Conservation (phyloP, 2,329 filamentous ascomycete genomes). For the Aspergillus fumigatus region DNA sequence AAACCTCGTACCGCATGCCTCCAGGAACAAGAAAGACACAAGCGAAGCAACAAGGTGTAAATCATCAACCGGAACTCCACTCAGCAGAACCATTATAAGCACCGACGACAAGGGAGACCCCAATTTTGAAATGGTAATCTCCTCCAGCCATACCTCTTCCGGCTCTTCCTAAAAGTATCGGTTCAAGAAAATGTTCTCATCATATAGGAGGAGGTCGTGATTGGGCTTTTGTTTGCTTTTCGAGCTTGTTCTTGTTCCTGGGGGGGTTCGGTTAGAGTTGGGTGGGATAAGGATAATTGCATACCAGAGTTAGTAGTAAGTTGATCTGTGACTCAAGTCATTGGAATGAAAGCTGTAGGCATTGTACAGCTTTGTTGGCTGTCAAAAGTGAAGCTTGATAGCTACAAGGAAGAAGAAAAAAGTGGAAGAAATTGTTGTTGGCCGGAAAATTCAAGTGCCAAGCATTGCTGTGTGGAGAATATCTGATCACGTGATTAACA, state of each 20-base stretch:
- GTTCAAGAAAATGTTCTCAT: conserved; percentile 42
- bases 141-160: conserved; percentile 43
- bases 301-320: not conserved
- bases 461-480: not conserved
- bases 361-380: not conserved
- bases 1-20: not conserved
- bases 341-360: not conserved
- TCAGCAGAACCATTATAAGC: conserved; percentile 48
- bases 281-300: not conserved
- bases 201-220: conserved; percentile 27
- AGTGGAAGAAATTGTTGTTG: not conserved
- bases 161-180: conserved; percentile 45
- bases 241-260: not conserved
- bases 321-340: not conserved
- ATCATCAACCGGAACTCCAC: conserved; percentile 17
- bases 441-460: not conserved
- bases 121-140: conserved; percentile 12
- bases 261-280: not conserved
- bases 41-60: not conserved
- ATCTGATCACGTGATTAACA: not conserved
- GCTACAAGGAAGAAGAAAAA: not conserved
- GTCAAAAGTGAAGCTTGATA: not conserved
- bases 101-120: conserved; percentile 38
- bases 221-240: not conserved
- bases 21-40: not conserved